phyloP scores from a whole-genome alignment of 2,329 filamentous ascomycete species.

The Botrytis fabae region DNA sequence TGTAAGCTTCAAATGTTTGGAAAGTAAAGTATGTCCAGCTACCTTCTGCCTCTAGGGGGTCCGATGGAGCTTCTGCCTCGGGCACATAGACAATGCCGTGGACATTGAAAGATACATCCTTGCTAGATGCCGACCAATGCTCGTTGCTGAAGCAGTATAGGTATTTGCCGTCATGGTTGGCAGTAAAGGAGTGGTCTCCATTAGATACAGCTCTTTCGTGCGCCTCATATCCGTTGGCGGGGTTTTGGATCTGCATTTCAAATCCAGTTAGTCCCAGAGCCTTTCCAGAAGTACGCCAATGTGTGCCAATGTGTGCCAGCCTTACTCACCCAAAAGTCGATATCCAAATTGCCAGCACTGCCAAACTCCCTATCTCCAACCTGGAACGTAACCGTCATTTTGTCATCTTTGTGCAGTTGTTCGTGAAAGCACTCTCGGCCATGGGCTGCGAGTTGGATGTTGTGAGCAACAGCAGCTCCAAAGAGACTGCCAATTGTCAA shows the following conservation, averaged over 20 bases:
- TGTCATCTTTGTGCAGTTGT: conserved; percentile 85
- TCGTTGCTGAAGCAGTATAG: conserved; percentile 99
- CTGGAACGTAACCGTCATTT: conserved; percentile 98
- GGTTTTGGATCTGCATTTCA: conserved; percentile 69
- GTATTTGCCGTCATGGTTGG: conserved; percentile 82
- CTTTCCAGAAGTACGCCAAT: not conserved
- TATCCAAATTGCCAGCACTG: conserved; percentile 87
- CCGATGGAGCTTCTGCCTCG: conserved; percentile 77
- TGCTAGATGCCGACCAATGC: conserved; percentile 92
- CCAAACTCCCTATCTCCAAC: conserved; percentile 97
- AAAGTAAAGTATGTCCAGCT: conserved; percentile 37
- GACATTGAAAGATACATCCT: conserved; percentile 99
- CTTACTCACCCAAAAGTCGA: conserved; percentile 95
- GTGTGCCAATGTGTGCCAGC: not conserved
- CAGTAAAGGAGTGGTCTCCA: conserved; percentile 91
- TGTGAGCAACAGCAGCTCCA: conserved; percentile 75
- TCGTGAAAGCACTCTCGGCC: conserved; percentile 98
- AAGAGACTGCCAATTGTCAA: conserved; percentile 38
- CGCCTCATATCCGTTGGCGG: conserved; percentile 71
- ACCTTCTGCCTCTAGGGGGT: conserved; percentile 92
- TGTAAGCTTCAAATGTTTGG: not conserved
- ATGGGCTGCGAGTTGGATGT: conserved; percentile 91
- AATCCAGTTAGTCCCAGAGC: conserved; percentile 21
- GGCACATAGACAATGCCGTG: conserved; percentile 97
- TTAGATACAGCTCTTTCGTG: conserved; percentile 80